A percentile compares a stretch with the other conserved stretches of the same genome.
Conservation (phyloP, 1,284 basidiomycete genomes). For the Ustilago sp. region DNA sequence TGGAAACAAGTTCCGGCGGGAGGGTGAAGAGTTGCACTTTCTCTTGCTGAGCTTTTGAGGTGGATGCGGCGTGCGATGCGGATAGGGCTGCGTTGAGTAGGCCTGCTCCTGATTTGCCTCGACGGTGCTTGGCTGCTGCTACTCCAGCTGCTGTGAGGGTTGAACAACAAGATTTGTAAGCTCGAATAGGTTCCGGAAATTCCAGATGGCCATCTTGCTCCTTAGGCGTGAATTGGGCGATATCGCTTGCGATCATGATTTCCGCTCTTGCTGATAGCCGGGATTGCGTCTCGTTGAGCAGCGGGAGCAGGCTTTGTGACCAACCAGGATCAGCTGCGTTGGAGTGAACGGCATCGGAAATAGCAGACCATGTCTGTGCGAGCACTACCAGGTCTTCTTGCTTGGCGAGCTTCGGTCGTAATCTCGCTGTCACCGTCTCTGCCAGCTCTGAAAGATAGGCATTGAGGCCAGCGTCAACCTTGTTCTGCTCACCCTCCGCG, state of each 20-base stretch:
- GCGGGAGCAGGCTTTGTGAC: conserved; percentile 16
- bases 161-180: conserved; percentile 12
- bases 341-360: conserved; percentile 11
- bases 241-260: conserved; percentile 24
- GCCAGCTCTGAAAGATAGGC: conserved; percentile 28
- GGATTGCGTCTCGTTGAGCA: conserved; percentile 38
- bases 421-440: conserved; percentile 21
- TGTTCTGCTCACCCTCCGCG: not conserved
- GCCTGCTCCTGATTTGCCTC: conserved; percentile 49
- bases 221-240: conserved; percentile 31
- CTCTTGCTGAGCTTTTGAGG: conserved; percentile 23
- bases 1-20: conserved; percentile 10
- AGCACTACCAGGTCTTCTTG: conserved; percentile 31
- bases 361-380: conserved; percentile 9
- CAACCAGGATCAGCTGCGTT: not conserved
- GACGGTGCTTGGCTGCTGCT: conserved; percentile 14
- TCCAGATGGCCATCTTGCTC: conserved; percentile 41
- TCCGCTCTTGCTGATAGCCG: conserved; percentile 38
- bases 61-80: conserved; percentile 31
- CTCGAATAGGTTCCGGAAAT: conserved; percentile 35
- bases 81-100: conserved; percentile 45
- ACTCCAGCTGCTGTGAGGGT: not conserved
- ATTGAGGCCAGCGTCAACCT: conserved; percentile 13
- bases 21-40: conserved; percentile 47
- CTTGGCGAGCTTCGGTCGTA: conserved; percentile 30